Evolutionary conservation across 495 filamentous ascomycete species (phyloP), one percentile per base, ranked within the genome.

Genomic region (Aspergillus saccharolyticus): DNA sequence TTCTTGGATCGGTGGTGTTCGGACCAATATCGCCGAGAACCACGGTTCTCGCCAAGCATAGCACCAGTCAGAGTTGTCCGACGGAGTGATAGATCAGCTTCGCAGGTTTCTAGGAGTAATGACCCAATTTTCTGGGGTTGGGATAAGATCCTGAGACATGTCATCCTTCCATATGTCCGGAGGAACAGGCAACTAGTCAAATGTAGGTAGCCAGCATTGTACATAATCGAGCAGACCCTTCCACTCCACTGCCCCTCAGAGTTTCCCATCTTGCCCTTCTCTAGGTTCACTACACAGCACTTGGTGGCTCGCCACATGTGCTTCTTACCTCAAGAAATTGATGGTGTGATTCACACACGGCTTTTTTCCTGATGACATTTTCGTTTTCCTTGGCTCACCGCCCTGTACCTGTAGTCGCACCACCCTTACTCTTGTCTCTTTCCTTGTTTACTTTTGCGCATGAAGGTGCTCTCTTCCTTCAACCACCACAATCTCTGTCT

Each of bases 371-470:
- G 52, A 54, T 50, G 46, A 45, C 52, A 21, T 52, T 52, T 28
- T 30, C 20, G 19, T 52, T 54, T 55, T 19, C 49, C 45, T 24
- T 50, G 52, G 56, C 62, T 64, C 62, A 64, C 62, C 62, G 62
- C 58, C 62, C 53, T 39, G 33, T 60, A 51, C 45, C 62, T 64
- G 33, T 30, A 59, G 42, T n/a, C 47, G 47, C 54, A 48, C 55
- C 53, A 28, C 33, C 33, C 33, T 10, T 39, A 49, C 42, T 55
- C 47, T 44, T 54, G 18, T 54, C 50, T 54, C 52, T 54, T 46
- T 55, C 44, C 21, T 43, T 33, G n/a, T 25, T 53, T 51, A 44
- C 43, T 42, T 52, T 45, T 28, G 24, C 0, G 15, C 15, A 16
- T 30, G 47, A 16, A 28, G 9, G 24, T 50, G 3, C 9, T 16